Percentiles rank a stretch among this genome's conserved stretches.
phyloP scores from a whole-genome alignment of 108 stramenopile species.

The Cyclostephanos invisitatus region DNA sequence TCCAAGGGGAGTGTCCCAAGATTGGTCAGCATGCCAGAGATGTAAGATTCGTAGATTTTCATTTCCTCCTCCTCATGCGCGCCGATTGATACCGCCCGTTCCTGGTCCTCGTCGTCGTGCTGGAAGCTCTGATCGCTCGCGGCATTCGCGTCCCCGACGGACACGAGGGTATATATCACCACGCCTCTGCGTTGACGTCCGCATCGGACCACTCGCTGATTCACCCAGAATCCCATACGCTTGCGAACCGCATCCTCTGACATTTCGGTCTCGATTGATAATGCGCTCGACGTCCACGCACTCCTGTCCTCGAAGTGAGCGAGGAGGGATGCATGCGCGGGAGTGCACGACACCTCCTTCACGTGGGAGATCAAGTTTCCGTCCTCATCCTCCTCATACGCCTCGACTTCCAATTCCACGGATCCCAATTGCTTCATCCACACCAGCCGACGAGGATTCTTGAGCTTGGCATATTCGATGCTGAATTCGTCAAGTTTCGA shows the following conservation, averaged over 20 bases:
- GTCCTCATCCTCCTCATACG: constrained; percentile 62
- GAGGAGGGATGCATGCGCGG: constrained; percentile 90
- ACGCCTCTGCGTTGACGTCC: constrained; percentile 11
- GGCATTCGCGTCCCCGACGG: constrained; percentile 45
- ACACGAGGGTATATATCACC: constrained; percentile 27
- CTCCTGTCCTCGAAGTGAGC: constrained; percentile 87
- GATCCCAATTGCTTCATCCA: constrained; percentile 88
- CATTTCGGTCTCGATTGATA: constrained; percentile 74
- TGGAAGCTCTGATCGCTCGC: constrained; percentile 52
- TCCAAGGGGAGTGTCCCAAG: constrained; percentile 78
- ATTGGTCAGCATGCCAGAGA: constrained; percentile 89
- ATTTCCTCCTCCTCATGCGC: constrained; percentile 86
- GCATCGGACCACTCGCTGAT: constrained; percentile 71
- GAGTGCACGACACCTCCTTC: constrained; percentile 81
- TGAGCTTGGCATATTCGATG: constrained; percentile 77
- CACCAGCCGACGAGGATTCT: constrained; percentile 91
- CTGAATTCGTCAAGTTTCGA: constrained; percentile 70
- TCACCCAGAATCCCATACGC: constrained; percentile 86
- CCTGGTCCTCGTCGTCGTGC: constrained; percentile 63
- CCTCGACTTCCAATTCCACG: constrained; percentile 92
- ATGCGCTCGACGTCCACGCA: constrained; percentile 69
- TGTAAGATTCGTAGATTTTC: constrained; percentile 80
- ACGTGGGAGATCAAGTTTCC: constrained; percentile 53
- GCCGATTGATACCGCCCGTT: constrained; percentile 62
- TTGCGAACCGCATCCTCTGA: constrained; percentile 69